phyloP scores from a whole-genome alignment of 345 rosid genomes.

The Citrus hindsii region DNA sequence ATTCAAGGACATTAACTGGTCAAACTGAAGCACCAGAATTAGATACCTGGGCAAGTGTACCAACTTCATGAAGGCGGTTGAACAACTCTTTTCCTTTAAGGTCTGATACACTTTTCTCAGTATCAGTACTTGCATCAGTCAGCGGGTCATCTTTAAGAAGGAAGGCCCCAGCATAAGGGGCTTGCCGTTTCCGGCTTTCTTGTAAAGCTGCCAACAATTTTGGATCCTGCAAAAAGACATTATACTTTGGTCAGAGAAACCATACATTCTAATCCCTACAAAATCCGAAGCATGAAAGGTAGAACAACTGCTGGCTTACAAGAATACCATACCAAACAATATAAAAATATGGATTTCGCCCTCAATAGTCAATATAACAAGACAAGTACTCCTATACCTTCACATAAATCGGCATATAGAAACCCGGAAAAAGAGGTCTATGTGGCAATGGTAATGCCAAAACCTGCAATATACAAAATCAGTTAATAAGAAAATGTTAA shows the following conservation, averaged over 20 bases:
- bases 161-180: constrained; percentile 98
- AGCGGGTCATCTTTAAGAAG: constrained; percentile 88
- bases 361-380: neutral
- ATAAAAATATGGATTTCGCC: neutral
- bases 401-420: constrained; percentile 95
- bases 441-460: constrained; percentile 88
- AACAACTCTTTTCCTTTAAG: constrained; percentile 82
- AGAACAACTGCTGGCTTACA: neutral
- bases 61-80: constrained; percentile 89
- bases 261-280: neutral
- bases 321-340: neutral
- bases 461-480: constrained; percentile 48
- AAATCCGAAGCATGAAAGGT: neutral
- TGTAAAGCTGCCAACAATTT: constrained; percentile 92
- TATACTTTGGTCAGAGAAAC: constrained; percentile 12
- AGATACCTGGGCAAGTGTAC: constrained; percentile 92
- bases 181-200: constrained; percentile 86
- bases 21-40: neutral
- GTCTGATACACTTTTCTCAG: constrained; percentile 62
- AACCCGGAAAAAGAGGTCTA: constrained; percentile 95
- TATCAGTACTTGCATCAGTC: constrained; percentile 63
- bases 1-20: neutral
- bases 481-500: constrained; percentile 13
- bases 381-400: constrained; percentile 51
- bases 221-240: constrained; percentile 57